Percentiles rank a stretch among this genome's conserved stretches.
These are phyloP conservation scores for Ogataea trehalophila DNA, from an alignment of 805 yeast species.

Conservation along the genomic window DNA sequence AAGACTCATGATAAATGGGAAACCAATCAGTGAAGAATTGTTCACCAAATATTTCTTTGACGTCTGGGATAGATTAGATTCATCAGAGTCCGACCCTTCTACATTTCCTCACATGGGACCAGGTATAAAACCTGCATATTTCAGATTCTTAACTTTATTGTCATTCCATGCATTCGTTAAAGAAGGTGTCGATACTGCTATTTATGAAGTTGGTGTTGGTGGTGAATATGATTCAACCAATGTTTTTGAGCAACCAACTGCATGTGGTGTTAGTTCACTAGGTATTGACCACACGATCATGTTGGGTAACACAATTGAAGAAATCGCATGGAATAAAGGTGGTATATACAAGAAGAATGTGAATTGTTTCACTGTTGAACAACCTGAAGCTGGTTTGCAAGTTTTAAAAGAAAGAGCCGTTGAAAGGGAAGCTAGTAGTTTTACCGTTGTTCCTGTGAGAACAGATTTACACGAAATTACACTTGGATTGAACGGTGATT, in stretches of 20 bases:
- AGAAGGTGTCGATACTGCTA: slow-evolving; percentile 90
- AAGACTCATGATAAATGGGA: slow-evolving; percentile 81
- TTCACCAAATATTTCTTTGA: slow-evolving; percentile 91
- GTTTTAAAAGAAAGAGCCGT: slow-evolving; percentile 61
- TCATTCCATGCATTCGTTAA: slow-evolving; percentile 86
- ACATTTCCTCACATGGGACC: slow-evolving; percentile 71
- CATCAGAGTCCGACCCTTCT: slow-evolving; percentile 46
- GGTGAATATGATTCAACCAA: slow-evolving; percentile 98
- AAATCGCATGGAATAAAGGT: slow-evolving; percentile 94
- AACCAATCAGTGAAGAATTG: slow-evolving; percentile 72
- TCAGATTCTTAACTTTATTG: slow-evolving; percentile 81
- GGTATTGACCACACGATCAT: slow-evolving; percentile 91
- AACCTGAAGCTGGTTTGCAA: slow-evolving; percentile 47
- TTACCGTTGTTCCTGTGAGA: slow-evolving; percentile 48
- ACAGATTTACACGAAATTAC: slow-evolving; percentile 36
- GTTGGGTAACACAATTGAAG: slow-evolving; percentile 81
- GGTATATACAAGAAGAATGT: slow-evolving; percentile 77
- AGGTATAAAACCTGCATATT: slow-evolving; percentile 84
- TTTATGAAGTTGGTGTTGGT: slow-evolving; percentile 97
- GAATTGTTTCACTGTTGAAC: slow-evolving; percentile 63
- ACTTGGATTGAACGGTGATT: slow-evolving; percentile 77
- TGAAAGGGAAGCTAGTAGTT: slow-evolving; percentile 48
- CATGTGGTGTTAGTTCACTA: slow-evolving; percentile 77
- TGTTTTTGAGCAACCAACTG: slow-evolving; percentile 71
- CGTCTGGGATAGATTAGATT: slow-evolving; percentile 76